phyloP scores from a whole-genome alignment of 768 basidiomycete species.

The Boletus tomentosulus region DNA sequence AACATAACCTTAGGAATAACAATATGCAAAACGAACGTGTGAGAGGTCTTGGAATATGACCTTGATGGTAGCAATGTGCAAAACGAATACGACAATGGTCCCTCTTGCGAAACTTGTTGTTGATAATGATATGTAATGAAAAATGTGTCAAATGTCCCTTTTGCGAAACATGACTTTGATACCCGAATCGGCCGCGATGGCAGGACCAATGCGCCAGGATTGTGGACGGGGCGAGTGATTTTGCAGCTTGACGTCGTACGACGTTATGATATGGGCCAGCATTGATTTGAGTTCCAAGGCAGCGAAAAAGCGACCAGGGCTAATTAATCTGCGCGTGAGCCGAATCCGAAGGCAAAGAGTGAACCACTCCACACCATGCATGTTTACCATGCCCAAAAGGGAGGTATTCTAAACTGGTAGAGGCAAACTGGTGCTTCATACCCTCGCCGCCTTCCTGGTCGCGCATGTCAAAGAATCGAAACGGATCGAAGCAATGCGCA shows the following conservation, averaged over 20 bases:
- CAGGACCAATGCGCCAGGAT: constrained; percentile 11
- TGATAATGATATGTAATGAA: not conserved
- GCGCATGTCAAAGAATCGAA: constrained; percentile 43
- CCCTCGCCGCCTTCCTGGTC: constrained; percentile 32
- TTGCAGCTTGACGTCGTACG: constrained; percentile 10
- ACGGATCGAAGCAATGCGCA: constrained; percentile 40
- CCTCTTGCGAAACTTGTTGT: not conserved
- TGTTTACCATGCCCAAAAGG: constrained; percentile 34
- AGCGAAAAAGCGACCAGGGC: constrained; percentile 12
- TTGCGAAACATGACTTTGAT: constrained; percentile 4
- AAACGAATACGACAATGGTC: not conserved
- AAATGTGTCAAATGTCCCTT: not conserved
- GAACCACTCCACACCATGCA: constrained; percentile 8
- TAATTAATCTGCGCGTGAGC: not conserved
- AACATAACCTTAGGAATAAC: not conserved
- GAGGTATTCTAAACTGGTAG: constrained; percentile 32
- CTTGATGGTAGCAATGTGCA: not conserved
- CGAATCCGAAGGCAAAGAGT: not conserved
- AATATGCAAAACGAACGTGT: not conserved
- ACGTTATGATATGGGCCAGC: constrained; percentile 10
- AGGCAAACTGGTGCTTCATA: constrained; percentile 34
- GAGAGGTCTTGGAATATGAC: not conserved
- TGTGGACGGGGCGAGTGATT: not conserved
- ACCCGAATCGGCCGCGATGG: constrained; percentile 2
- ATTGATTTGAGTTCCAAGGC: constrained; percentile 7